A percentile compares a stretch with the other conserved stretches of the same genome.
Evolutionary conservation across 192 early-diverging fungal genomes (phyloP).

Genomic region (Umbelopsis sp.): DNA sequence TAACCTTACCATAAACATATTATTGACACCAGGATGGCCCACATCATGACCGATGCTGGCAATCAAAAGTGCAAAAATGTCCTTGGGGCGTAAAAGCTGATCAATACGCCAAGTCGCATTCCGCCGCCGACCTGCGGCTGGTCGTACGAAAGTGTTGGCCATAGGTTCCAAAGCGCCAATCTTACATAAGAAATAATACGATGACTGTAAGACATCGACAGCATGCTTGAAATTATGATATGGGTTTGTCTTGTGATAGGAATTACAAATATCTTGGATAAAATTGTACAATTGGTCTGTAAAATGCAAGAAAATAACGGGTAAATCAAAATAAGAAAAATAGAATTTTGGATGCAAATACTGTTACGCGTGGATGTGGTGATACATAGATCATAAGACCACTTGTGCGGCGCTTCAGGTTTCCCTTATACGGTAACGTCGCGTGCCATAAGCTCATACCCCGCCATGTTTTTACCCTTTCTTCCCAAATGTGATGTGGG

Average conservation of each 20-base stretch:
- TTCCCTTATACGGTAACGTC: slow-evolving; percentile 10
- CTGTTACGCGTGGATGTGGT: slow-evolving; percentile 14
- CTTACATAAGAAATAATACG: slow-evolving; percentile 78
- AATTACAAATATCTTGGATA: slow-evolving; percentile 52
- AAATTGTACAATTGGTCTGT: slow-evolving; percentile 54
- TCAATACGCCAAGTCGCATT: slow-evolving; percentile 30
- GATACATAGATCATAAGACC: slow-evolving; percentile 20
- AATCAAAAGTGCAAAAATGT: slow-evolving; percentile 73
- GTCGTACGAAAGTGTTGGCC: slow-evolving; percentile 9
- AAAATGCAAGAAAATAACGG: slow-evolving; percentile 21
- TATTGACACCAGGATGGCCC: slow-evolving; percentile 94
- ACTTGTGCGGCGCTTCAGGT: background rate
- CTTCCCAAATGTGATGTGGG: too few relatives aligned
- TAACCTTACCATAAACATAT: slow-evolving; percentile 76
- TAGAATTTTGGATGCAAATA: background rate
- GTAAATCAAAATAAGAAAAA: background rate
- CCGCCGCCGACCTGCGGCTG: background rate
- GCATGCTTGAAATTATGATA: slow-evolving; percentile 97
- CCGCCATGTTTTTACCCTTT: background rate
- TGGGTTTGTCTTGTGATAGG: slow-evolving; percentile 69
- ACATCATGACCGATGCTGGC: slow-evolving; percentile 81
- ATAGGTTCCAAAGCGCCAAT: slow-evolving; percentile 54
- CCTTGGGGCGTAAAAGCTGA: slow-evolving; percentile 52
- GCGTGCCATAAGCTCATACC: slow-evolving; percentile 16
- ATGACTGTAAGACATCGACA: slow-evolving; percentile 89